Evolutionary conservation across 139 green algal species (phyloP), one percentile per base, ranked within the genome.

Genomic region (Closterium sp.): DNA sequence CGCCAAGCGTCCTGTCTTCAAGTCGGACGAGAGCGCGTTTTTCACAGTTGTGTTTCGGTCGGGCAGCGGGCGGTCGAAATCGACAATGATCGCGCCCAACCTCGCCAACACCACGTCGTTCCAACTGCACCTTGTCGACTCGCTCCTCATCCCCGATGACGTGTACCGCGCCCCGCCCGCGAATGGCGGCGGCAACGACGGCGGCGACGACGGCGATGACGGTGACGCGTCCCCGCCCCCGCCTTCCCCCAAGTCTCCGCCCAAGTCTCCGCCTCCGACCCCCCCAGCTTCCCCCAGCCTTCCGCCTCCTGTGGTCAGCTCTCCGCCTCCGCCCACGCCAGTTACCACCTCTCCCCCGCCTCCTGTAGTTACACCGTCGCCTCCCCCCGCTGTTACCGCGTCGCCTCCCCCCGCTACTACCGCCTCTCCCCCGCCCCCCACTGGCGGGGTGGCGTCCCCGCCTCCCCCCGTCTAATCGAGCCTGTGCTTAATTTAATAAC

Each of bases 231-330:
- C 62, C 17, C 62, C 62, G 62, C 62, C 62, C 19, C 86, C 31
- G 19, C 31, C 86, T 34, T 89, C 86, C 31, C 86, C 88, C 50
- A 22, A 31, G 11, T 89, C 88, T 17, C 70, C 38, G 30, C 50
- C 88, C 17, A 22, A 88, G 30, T 91, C 38, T 91, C 88, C 88
- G 30, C 50, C 70, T 90, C 88, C 88, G 30, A 86, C 70, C 31
- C 70, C 88, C 50, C 31, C 88, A 13, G 29, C 88, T 89, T 91
- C 70, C 50, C 88, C 88, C 88, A 86, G 30, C 31, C 70, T 34
- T 89, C 50, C 88, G 29, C 50, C 88, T 34, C 50, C 88, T 91
- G 34, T 34, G 17, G 31, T 34, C 19, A 34, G 31, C 21, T 89
- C 86, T 24, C 86, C 86, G 19, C 31, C 86, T 89, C 86, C 86